Evolutionary conservation across 2,329 filamentous ascomycete species (phyloP).

Genomic region (Colletotrichum acutatum): DNA sequence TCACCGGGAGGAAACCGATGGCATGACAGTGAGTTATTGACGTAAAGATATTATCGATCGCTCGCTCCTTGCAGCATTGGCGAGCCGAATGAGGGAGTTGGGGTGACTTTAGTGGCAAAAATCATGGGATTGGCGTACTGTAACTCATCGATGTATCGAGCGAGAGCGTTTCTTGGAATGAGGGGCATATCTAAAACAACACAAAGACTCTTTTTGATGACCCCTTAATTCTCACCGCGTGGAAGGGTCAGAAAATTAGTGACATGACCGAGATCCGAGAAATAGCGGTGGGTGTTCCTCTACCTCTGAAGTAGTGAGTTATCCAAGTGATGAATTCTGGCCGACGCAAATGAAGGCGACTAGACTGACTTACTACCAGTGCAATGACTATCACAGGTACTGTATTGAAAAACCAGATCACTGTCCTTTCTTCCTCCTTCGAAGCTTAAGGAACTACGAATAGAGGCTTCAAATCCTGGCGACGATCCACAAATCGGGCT

Average conservation of each 20-base stretch:
- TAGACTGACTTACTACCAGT: too few species aligned
- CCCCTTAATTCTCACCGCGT: neutral
- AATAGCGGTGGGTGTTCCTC: too few species aligned
- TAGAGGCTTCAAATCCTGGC: neutral
- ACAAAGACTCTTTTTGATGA: neutral
- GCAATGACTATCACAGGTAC: too few species aligned
- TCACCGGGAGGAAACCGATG: conserved; percentile 43
- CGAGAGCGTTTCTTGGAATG: neutral
- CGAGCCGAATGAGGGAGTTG: neutral
- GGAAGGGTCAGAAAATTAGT: neutral
- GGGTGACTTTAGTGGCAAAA: neutral
- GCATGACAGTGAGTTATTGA: neutral
- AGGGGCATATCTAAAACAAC: neutral
- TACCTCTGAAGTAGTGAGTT: too few species aligned
- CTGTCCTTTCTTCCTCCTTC: neutral
- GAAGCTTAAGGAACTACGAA: neutral
- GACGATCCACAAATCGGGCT: neutral
- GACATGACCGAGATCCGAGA: neutral
- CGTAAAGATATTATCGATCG: neutral
- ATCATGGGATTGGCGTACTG: neutral
- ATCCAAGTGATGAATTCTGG: too few species aligned
- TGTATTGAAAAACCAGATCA: too few species aligned
- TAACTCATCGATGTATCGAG: neutral
- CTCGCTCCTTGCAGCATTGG: neutral
- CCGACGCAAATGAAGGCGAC: too few species aligned